Evolutionary conservation across 176 grass and related monocot species (phyloP), one percentile per base, ranked within the genome.

Genomic region (Cenchrus fungigraminus): DNA sequence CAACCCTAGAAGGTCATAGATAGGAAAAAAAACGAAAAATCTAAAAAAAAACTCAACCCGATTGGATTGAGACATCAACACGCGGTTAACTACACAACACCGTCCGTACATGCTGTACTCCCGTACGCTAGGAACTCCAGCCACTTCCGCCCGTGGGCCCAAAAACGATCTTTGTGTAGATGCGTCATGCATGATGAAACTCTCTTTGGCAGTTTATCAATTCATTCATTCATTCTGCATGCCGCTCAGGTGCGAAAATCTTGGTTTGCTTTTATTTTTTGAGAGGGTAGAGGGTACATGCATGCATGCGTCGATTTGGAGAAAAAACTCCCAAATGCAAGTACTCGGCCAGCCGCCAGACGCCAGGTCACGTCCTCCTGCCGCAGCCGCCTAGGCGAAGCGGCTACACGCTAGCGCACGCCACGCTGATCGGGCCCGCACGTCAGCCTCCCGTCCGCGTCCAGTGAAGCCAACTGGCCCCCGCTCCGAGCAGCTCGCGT

Each of bases 161-260:
- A 31, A 29, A 47, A 16, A 32, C 19, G 12, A 60, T 7, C 6
- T 32, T 10, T 3, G 12, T 19, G 60, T 8, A 10, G 3, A 16
- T 51, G 43, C 78, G 64, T 81, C 78, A 81, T 55, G 31, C 31
- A 25, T 68, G 78, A 81, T 81, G 78, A 68, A 81, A 81, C 63
- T 25, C 40, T 81, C 6, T 25, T 81, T 67, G 78, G 29, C 64
- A 13, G 49, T 15, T 80, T 54, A 31, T 12, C 5, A 72, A 28
- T 28, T 2, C 22, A 22, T n/a, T 2, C 22, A 22, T n/a, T 47
- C 68, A n/a, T 5, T 7, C 43, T 17, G 25, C 71, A 34, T 74
- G 49, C n/a, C 10, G 9, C 12, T 1, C 20, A 19, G 0, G 6
- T 32, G 3, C 11, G 2, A 49, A 52, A 73, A 52, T 2, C 0